Base-by-base conservation (phyloP, 129 eudicot genomes). In the Chrysanthemum makinoi region DNA sequence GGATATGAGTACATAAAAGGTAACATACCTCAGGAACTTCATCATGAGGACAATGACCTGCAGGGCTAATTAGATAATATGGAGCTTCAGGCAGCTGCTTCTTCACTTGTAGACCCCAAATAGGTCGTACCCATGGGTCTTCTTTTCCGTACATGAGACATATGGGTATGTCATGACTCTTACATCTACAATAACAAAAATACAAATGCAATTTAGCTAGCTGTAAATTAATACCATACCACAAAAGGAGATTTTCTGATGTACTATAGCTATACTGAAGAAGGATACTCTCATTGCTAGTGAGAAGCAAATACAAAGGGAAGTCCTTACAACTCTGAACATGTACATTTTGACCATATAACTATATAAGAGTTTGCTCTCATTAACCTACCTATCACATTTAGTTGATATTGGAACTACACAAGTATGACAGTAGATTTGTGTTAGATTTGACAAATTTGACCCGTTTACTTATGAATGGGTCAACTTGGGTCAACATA, bases 31-130 rank as follows among this genome's bases (percentile, higher is more conserved):
- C 98, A 12, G 98, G 97, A 70, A 89, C 96, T 82, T 94, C 98
- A 80, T 94, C 98, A 85, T 94, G 98, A 74, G 98, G 98, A 72
- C 98, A 94, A 74, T 94, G 98, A 33, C 98, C 98, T 57, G 98
- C 97, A 48, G 98, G 98, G 78, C 96, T 94, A 24, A 94, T 87
- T 79, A 83, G 90, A 68, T 94, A 94, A 76, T 89, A 94, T 6
- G 98, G 97, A 77, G 96, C 93, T 53, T 86, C 91, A 18, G 96
- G 97, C 60, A 94, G 66, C 82, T 94, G 90, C n/a, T 44, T 69
- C 77, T 94, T 94, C 76, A 86, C 96, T 46, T 86, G 96, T 52
- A 74, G 84, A 80, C 98, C 98, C 91, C 95, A 94, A 43, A 89
- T 61, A 17, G 98, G 98, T 78, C 70, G 81, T 75, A 94, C 98